Evolutionary conservation across 140 eudicot species (phyloP), one percentile per base, ranked within the genome.

Genomic region (Oenanthe javanica): DNA sequence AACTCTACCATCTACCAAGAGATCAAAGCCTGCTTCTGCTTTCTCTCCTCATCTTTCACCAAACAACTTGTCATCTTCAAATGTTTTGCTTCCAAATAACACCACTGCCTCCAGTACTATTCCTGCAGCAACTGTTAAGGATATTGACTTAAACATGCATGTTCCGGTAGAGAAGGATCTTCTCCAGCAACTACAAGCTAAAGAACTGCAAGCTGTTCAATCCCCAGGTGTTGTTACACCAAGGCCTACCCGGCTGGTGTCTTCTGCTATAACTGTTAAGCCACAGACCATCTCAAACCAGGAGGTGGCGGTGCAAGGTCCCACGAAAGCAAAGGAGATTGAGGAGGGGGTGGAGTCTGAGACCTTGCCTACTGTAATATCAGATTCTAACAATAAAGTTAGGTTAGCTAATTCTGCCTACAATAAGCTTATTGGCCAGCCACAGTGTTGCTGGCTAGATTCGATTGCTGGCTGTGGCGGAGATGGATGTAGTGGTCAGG

Each of bases 401-500:
- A 86, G 96, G 86, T 79, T 92, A 66, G 89, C 86, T 67, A 95
- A 95, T 77, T 85, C 96, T 10, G 94, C 96, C 6, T 95, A 95
- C 84, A 89, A 87, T 81, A 85, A 84, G 75, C 82, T 95, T 89
- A 89, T 95, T 80, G 99, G 99, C 9, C 99, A 95, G 54, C 97
- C 99, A 0, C 88, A 95, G 42, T 90, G 97, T 51, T 70, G 82
- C 0, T 95, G 99, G 99, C 84, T 95, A 1, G 90, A 88, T 43
- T 77, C 88, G 27, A 85, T 83, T 88, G 80, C 79, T 36, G 51
- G 79, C 18, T 13, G 12, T 23, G 67, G 50, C 0, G 86, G 81
- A 6, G 36, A 6, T 36, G 74, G 74, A 4, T 13, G n/a, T 31
- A 42, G 42, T 10, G 84, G 79, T 45, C 4, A 52, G 80, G 82